Conservation (phyloP, 768 basidiomycete genomes). For the Mycena galericulata region DNA sequence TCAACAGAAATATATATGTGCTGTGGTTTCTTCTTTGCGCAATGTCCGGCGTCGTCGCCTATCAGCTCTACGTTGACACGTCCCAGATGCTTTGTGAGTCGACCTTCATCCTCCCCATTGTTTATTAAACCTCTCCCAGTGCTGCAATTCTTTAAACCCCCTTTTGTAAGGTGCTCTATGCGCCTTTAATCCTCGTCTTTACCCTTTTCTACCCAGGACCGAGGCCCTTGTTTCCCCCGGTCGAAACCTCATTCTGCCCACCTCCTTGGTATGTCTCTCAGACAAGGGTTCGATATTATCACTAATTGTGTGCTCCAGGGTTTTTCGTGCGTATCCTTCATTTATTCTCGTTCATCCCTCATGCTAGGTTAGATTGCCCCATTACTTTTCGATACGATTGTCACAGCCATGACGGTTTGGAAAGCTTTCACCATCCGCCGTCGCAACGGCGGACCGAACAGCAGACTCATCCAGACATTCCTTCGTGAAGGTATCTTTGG, state of each 20-base stretch:
- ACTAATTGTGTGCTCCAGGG: conserved; percentile 45
- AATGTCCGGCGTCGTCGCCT: conserved; percentile 79
- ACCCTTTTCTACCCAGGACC: conserved; percentile 48
- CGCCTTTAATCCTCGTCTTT: conserved; percentile 36
- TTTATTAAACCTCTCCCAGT: conserved; percentile 51
- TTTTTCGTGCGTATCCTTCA: conserved; percentile 64
- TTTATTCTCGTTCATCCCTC: not conserved
- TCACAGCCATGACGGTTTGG: conserved; percentile 84
- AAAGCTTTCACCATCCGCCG: conserved; percentile 84
- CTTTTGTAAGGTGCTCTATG: conserved; percentile 54
- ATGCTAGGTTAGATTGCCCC: conserved; percentile 73
- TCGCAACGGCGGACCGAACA: conserved; percentile 80
- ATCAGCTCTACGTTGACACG: conserved; percentile 84
- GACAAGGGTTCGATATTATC: conserved; percentile 18
- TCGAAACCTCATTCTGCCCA: conserved; percentile 88
- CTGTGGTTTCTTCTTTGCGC: conserved; percentile 73
- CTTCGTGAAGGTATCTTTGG: conserved; percentile 73
- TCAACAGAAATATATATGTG: conserved; percentile 80
- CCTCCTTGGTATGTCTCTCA: conserved; percentile 69
- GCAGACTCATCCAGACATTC: conserved; percentile 86
- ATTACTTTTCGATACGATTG: conserved; percentile 82
- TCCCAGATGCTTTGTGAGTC: conserved; percentile 81
- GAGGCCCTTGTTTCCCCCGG: conserved; percentile 83
- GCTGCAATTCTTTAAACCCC: conserved; percentile 73
- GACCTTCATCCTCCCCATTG: not conserved